Evolutionary conservation across 2,329 filamentous ascomycete species (phyloP).

Genomic region (Cladophialophora bantiana): DNA sequence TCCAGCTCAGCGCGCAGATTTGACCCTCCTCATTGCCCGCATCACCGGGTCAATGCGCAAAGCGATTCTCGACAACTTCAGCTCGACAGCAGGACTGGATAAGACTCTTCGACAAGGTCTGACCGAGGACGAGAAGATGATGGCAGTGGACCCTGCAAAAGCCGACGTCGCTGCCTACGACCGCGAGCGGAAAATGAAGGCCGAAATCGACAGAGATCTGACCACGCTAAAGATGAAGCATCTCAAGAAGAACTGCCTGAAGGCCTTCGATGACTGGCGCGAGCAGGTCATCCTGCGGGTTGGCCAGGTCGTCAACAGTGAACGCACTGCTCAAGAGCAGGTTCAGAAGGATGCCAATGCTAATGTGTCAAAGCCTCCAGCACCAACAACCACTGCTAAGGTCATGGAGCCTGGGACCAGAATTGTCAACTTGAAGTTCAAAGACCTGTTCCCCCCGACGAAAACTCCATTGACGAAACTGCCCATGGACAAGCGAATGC

Average conservation of each 20-base stretch:
- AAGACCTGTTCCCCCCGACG: conserved; percentile 65
- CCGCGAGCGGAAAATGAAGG: conserved; percentile 42
- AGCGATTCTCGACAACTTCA: conserved; percentile 48
- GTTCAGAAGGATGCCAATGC: conserved; percentile 43
- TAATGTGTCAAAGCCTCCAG: conserved; percentile 24
- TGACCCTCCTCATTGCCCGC: conserved; percentile 51
- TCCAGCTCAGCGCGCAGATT: conserved; percentile 50
- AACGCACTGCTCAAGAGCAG: conserved; percentile 52
- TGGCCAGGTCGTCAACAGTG: conserved; percentile 69
- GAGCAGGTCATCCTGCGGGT: conserved; percentile 72
- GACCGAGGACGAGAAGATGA: conserved; percentile 42
- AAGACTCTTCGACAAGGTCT: conserved; percentile 34
- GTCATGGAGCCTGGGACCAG: conserved; percentile 31
- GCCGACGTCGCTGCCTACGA: conserved; percentile 42
- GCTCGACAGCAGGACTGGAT: conserved; percentile 42
- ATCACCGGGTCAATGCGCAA: conserved; percentile 52
- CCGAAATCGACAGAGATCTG: conserved; percentile 49
- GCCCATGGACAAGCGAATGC: conserved; percentile 65
- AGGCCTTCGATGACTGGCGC: conserved; percentile 83
- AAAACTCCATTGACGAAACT: conserved; percentile 68
- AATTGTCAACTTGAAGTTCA: conserved; percentile 40
- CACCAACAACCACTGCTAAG: conserved; percentile 26
- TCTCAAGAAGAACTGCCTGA: conserved; percentile 72
- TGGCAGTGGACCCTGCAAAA: conserved; percentile 41
- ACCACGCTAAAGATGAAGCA: conserved; percentile 40